Evolutionary conservation across 1,139 yeast genomes (phyloP).

Genomic region (Blastobotrys illinoisensis): DNA sequence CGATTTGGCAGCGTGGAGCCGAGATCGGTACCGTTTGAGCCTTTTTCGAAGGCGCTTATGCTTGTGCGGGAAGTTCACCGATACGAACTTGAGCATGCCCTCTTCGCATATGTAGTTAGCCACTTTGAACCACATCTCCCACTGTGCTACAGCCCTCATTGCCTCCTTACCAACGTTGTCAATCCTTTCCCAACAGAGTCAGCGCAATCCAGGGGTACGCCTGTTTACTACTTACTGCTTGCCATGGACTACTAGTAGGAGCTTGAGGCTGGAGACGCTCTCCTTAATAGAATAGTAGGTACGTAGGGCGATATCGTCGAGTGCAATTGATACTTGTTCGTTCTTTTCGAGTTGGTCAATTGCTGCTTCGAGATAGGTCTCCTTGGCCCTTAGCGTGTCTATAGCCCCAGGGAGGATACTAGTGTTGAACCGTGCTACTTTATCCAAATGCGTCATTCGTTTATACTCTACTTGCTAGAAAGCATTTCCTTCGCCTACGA

Average conservation of each 20-base stretch:
- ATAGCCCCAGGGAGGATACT: neutral
- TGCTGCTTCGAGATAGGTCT: neutral
- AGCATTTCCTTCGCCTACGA: no score
- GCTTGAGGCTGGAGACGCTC: neutral
- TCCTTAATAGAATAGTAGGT: neutral
- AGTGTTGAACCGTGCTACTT: neutral
- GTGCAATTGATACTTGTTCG: neutral
- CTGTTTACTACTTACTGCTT: neutral
- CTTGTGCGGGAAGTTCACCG: neutral
- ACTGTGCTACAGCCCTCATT: no score
- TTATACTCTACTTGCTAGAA: no score
- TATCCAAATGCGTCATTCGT: neutral
- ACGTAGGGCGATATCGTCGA: neutral
- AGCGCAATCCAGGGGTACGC: neutral
- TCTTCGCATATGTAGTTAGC: neutral
- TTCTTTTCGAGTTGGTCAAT: neutral
- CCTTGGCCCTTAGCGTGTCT: neutral
- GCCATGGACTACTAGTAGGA: neutral
- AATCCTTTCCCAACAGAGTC: neutral
- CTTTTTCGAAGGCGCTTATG: neutral
- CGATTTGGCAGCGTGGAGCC: neutral
- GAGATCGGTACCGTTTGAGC: neutral
- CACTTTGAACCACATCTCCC: neutral
- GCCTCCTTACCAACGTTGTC: neutral
- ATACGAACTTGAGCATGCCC: neutral